Conservation (phyloP, 2,329 filamentous ascomycete species). For the Geosmithia morbida region DNA sequence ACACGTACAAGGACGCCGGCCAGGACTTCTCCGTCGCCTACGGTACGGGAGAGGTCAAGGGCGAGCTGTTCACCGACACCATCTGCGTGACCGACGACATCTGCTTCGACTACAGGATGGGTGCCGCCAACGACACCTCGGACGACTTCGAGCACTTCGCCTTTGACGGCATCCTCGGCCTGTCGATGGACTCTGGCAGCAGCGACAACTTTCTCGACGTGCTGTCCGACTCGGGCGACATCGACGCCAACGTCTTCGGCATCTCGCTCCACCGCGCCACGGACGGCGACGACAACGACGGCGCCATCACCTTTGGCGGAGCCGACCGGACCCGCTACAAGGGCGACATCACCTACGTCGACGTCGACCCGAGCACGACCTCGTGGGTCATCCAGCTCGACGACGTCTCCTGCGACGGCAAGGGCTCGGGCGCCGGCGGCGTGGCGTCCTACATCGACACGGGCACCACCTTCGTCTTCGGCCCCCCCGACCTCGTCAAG, state of each 20-base stretch:
- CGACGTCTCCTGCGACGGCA: conserved; percentile 47
- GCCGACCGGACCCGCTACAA: conserved; percentile 51
- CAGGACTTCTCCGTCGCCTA: conserved; percentile 55
- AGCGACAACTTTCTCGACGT: conserved; percentile 54
- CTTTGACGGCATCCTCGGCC: conserved; percentile 76
- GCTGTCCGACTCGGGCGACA: conserved; percentile 37
- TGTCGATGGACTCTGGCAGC: conserved; percentile 47
- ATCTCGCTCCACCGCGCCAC: conserved; percentile 53
- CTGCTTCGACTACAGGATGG: conserved; percentile 51
- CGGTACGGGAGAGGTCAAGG: conserved; percentile 61
- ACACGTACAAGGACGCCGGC: conserved; percentile 37
- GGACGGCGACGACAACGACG: conserved; percentile 47
- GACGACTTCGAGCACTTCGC: conserved; percentile 64
- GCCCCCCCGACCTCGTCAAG: conserved; percentile 51
- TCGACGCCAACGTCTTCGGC: conserved; percentile 53
- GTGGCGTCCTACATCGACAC: conserved; percentile 65
- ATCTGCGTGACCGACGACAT: conserved; percentile 44
- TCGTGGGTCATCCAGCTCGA: conserved; percentile 64
- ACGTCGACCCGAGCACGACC: conserved; percentile 26
- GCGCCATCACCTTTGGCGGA: conserved; percentile 65
- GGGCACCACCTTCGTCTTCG: conserved; percentile 67
- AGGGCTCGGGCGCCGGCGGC: conserved; percentile 36
- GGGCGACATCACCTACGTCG: conserved; percentile 54
- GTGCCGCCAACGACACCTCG: conserved; percentile 57
- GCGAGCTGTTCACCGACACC: conserved; percentile 50